phyloP scores from a whole-genome alignment of 208 protist genomes.

The Leishmania braziliensis region DNA sequence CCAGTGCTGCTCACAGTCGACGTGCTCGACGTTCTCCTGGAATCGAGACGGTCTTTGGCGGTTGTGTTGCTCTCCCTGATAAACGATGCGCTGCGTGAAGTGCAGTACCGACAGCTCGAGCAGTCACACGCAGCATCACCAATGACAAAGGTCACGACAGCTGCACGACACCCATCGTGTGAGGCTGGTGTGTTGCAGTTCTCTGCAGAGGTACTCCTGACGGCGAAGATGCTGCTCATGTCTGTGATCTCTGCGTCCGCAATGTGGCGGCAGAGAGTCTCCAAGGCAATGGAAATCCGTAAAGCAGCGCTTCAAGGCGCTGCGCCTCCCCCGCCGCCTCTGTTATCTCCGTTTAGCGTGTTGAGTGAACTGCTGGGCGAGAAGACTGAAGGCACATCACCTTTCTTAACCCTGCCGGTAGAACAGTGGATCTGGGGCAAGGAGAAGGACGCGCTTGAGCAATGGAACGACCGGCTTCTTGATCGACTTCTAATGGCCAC shows the following conservation, averaged over 20 bases:
- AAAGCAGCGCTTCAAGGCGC: background rate
- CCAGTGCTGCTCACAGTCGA: constrained; percentile 10
- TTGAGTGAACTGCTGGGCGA: constrained; percentile 14
- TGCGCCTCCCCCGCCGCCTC: background rate
- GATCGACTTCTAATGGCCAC: constrained; percentile 18
- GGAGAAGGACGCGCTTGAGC: constrained; percentile 24
- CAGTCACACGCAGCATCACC: background rate
- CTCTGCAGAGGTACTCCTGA: constrained; percentile 33
- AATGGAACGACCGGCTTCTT: constrained; percentile 58
- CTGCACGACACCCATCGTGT: background rate
- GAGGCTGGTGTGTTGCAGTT: constrained; percentile 14
- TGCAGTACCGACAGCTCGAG: constrained; percentile 56
- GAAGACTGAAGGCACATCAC: constrained; percentile 3
- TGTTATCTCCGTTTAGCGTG: background rate
- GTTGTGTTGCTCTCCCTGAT: constrained; percentile 51
- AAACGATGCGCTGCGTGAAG: constrained; percentile 62
- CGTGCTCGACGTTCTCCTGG: constrained; percentile 14
- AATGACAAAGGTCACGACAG: background rate
- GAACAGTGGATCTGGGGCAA: constrained; percentile 42
- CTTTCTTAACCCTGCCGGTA: constrained; percentile 26
- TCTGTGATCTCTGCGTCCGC: constrained; percentile 45
- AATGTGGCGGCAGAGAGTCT: constrained; percentile 20
- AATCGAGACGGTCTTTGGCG: constrained; percentile 27
- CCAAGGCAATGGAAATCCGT: background rate
- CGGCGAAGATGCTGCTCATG: constrained; percentile 53